Evolutionary conservation across 352 stramenopile genomes (phyloP), one percentile per base, ranked within the genome.

Genomic region (Phytophthora quininea): DNA sequence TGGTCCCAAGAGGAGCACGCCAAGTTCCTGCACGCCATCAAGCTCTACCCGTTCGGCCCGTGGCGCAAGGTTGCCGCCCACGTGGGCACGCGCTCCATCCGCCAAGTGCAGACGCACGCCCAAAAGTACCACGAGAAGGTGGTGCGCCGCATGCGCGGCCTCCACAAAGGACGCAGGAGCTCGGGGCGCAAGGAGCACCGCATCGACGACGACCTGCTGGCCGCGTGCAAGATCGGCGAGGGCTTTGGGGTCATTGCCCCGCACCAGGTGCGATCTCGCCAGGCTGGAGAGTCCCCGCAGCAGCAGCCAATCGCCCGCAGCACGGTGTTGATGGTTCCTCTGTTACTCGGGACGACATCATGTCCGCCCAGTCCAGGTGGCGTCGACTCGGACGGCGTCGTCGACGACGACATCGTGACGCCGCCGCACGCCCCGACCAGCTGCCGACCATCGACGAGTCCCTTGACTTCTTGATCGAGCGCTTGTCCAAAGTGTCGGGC

Each of bases 121-220:
- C 80, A 90, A 48, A 89, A 88, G 60, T 86, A 84, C 55, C 74
- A 86, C 32, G 80, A 91, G 33, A 88, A 88, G 46, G 69, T 86
- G 31, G 69, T 69, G 50, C 76, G 80, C 1, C 73, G 76, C 14
- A 74, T 82, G 54, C 76, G 74, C 5, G 78, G 74, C 0, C 61
- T 86, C n/a, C 80, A 67, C 45, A 80, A 84, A 64, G 76, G 75
- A 10, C 74, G 71, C 54, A 70, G 75, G n/a, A 65, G 58, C 14
- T 68, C 69, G 3, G 53, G 74, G 50, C 71, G 72, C 43, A 74
- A 67, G 10, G 72, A 83, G 46, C 72, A 83, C 49, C 75, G 72
- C 37, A 77, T 80, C 43, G 69, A 80, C 56, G 67, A 82, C 37
- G 71, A 82, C 52, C 33, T 79, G 54, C 52, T 76, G 1, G 67